These are phyloP conservation scores for Ceratobasidium sp. DNA, from an alignment of 1,284 basidiomycete species.

Conservation along the genomic window DNA sequence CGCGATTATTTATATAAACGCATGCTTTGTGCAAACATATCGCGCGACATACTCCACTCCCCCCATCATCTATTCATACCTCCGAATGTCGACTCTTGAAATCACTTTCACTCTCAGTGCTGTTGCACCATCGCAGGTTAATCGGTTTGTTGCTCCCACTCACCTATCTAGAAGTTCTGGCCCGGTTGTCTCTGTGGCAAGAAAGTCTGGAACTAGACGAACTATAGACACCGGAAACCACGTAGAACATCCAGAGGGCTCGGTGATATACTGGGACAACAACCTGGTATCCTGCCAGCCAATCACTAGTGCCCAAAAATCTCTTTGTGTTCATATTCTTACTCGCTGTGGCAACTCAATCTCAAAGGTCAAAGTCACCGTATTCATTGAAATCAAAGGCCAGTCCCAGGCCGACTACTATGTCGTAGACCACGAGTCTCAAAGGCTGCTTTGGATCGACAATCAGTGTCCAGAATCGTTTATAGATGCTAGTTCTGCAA, in stretches of 20 bases:
- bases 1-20: too few relatives aligned
- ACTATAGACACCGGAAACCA: not conserved
- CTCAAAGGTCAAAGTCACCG: not conserved
- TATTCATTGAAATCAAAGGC: slow-evolving; percentile 18
- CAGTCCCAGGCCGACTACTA: slow-evolving; percentile 25
- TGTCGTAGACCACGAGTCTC: slow-evolving; percentile 9
- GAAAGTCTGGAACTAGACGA: too few relatives aligned
- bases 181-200: too few relatives aligned
- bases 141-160: too few relatives aligned
- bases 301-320: not conserved
- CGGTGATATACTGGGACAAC: slow-evolving; percentile 8
- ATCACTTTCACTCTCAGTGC: not conserved
- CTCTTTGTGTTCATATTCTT: slow-evolving; percentile 3
- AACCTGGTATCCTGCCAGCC: slow-evolving; percentile 25
- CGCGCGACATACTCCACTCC: too few relatives aligned
- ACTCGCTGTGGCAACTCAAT: not conserved
- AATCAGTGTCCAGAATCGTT: not conserved
- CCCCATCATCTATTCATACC: too few relatives aligned
- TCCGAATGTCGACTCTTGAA: too few relatives aligned
- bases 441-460: slow-evolving; percentile 19
- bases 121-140: too few relatives aligned
- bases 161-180: too few relatives aligned
- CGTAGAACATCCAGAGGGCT: slow-evolving; percentile 29
- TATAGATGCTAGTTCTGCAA: slow-evolving; percentile 13
- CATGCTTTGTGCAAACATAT: too few relatives aligned